These are phyloP conservation scores for Colletotrichum sp. DNA, from an alignment of 2,329 filamentous ascomycete species.

Conservation along the genomic window DNA sequence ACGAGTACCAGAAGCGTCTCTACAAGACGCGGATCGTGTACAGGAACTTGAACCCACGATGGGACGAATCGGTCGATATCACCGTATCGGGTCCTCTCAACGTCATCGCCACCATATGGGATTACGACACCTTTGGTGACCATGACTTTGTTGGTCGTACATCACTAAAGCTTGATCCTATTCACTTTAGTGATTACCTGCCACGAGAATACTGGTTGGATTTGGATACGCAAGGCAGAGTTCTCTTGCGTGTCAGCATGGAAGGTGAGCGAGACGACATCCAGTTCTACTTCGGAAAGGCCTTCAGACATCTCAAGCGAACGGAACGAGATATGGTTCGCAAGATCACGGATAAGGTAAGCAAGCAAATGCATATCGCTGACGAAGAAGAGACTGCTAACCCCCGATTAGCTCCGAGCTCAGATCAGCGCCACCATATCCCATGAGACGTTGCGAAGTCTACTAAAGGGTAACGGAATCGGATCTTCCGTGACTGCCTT, in stretches of 20 bases:
- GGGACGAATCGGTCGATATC: slow-evolving; percentile 97
- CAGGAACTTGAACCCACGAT: slow-evolving; percentile 88
- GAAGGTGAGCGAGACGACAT: slow-evolving; percentile 98
- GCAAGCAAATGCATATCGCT: slow-evolving; percentile 21
- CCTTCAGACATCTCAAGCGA: slow-evolving; percentile 92
- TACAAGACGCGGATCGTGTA: slow-evolving; percentile 94
- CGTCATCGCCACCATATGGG: slow-evolving; percentile 96
- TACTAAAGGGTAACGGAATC: slow-evolving; percentile 74
- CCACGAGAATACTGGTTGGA: slow-evolving; percentile 98
- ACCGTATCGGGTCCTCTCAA: slow-evolving; percentile 91
- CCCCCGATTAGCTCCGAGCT: slow-evolving; percentile 71
- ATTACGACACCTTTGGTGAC: slow-evolving; percentile 96
- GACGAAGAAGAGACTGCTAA: slow-evolving; percentile 23
- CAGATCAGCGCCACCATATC: slow-evolving; percentile 93
- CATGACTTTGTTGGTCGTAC: slow-evolving; percentile 97
- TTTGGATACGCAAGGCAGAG: slow-evolving; percentile 89
- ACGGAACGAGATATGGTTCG: slow-evolving; percentile 98
- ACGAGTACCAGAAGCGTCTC: slow-evolving; percentile 96
- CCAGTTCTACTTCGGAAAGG: slow-evolving; percentile 97
- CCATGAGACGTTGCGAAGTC: slow-evolving; percentile 74
- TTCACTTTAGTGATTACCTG: slow-evolving; percentile 94
- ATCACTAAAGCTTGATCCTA: slow-evolving; percentile 97
- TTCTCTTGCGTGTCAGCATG: slow-evolving; percentile 94
- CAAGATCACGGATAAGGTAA: slow-evolving; percentile 95
- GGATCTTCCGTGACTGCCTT: slow-evolving; percentile 75